Evolutionary conservation across 331 rosid genomes (phyloP).

Genomic region (Erythrophleum ivorense): DNA sequence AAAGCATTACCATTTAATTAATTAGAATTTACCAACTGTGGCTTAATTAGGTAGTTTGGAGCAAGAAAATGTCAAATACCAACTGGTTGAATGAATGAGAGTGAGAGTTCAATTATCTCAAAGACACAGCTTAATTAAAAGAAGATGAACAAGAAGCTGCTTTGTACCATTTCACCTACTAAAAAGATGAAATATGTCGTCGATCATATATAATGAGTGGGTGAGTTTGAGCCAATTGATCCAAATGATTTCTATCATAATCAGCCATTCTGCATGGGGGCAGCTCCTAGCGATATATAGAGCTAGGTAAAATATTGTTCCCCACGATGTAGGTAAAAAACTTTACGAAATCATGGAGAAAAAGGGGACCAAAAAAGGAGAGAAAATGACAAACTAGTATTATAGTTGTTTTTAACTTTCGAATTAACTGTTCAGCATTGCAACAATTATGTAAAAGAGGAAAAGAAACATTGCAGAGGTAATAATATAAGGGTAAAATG

Average conservation of each 20-base stretch:
- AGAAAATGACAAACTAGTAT: background rate
- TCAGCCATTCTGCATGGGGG: conserved; percentile 15
- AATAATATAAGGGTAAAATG: background rate
- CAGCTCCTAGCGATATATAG: background rate
- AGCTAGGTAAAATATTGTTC: background rate
- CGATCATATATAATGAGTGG: conserved; percentile 32
- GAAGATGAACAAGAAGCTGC: background rate
- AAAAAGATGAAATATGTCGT: conserved; percentile 4
- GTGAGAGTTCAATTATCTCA: background rate
- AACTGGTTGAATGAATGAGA: conserved; percentile 29
- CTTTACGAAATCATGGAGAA: background rate
- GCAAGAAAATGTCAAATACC: conserved; percentile 34
- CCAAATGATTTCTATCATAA: background rate
- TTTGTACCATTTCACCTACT: conserved; percentile 32
- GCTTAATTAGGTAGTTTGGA: conserved; percentile 42
- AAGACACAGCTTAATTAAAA: conserved; percentile 6
- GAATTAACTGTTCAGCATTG: too few species aligned
- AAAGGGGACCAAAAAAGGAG: background rate
- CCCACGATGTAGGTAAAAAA: background rate
- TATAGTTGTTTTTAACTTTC: background rate
- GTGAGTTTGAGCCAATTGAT: conserved; percentile 17
- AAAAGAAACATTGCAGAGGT: background rate
- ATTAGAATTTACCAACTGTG: conserved; percentile 40
- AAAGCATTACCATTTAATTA: conserved; percentile 37
- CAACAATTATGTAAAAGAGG: background rate